A percentile compares a stretch with the other conserved stretches of the same genome.
Evolutionary conservation across 371 early-diverging fungal species (phyloP).

Genomic region (Mucor ambiguus): DNA sequence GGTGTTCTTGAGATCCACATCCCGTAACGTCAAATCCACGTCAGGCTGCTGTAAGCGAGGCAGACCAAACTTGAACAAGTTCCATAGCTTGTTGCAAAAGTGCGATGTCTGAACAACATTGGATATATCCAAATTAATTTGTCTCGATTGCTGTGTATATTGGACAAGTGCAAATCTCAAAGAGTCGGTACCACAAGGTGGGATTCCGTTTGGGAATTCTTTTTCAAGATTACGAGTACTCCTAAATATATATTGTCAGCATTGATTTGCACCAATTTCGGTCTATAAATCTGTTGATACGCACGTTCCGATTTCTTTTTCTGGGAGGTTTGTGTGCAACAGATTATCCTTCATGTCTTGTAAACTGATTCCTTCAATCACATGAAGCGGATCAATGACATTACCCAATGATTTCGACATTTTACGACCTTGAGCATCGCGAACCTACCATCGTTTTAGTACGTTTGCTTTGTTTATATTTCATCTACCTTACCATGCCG

Average conservation of each 20-base stretch:
- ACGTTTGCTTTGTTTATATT: not conserved
- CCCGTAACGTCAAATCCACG: not conserved
- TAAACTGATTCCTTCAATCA: slow-evolving; percentile 87
- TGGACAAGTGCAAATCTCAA: slow-evolving; percentile 89
- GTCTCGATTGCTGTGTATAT: slow-evolving; percentile 87
- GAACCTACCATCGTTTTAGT: slow-evolving; percentile 54
- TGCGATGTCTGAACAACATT: slow-evolving; percentile 91
- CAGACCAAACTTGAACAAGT: slow-evolving; percentile 83
- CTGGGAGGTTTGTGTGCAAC: slow-evolving; percentile 77
- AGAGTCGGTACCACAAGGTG: slow-evolving; percentile 97
- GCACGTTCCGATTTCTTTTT: slow-evolving; percentile 78
- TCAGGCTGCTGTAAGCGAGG: slow-evolving; percentile 45
- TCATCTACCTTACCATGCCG: slow-evolving; percentile 63
- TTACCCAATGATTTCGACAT: slow-evolving; percentile 98
- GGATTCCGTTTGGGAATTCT: slow-evolving; percentile 96
- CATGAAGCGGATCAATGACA: slow-evolving; percentile 96
- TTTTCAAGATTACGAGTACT: slow-evolving; percentile 66
- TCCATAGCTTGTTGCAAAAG: slow-evolving; percentile 99
- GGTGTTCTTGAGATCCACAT: slow-evolving; percentile 26
- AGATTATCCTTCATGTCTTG: slow-evolving; percentile 71
- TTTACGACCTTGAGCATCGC: slow-evolving; percentile 98
- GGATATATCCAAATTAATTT: slow-evolving; percentile 97
- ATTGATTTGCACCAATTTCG: not conserved
- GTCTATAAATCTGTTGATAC: slow-evolving; percentile 6
- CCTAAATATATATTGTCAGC: slow-evolving; percentile 32